These are phyloP conservation scores for Dioscorea alata DNA, from an alignment of 106 monocot species.

Conservation along the genomic window DNA sequence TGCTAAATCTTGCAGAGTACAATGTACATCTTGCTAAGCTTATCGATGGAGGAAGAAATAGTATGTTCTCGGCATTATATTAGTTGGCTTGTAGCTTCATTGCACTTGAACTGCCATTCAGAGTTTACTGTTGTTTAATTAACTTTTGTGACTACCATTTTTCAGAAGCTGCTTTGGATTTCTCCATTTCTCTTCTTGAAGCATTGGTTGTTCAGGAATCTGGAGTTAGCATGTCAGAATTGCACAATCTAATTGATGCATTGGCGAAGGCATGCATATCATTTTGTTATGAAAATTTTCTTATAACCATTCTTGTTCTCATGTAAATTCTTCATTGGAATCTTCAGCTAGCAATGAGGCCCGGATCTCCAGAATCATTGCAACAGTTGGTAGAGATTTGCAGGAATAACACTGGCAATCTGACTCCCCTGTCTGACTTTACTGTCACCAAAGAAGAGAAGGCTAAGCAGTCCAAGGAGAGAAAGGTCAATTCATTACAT, in stretches of 20 bases:
- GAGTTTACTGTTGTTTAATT: too few relatives aligned
- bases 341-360: slow-evolving; percentile 71
- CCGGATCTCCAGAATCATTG: slow-evolving; percentile 52
- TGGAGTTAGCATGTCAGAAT: slow-evolving; percentile 56
- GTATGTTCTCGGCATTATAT: slow-evolving; percentile 36
- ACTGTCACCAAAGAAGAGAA: slow-evolving; percentile 70
- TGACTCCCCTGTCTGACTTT: slow-evolving; percentile 25
- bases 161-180: slow-evolving; percentile 81
- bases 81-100: background rate
- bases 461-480: slow-evolving; percentile 53
- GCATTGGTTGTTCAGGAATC: slow-evolving; percentile 62
- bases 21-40: slow-evolving; percentile 87
- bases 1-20: slow-evolving; percentile 89
- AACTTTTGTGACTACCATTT: background rate
- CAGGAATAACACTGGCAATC: slow-evolving; percentile 23
- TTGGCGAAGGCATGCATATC: slow-evolving; percentile 56
- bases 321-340: background rate
- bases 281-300: background rate
- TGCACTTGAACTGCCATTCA: too few relatives aligned
- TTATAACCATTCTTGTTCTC: too few relatives aligned
- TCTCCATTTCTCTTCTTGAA: slow-evolving; percentile 74
- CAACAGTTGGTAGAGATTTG: slow-evolving; percentile 74
- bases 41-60: slow-evolving; percentile 93
- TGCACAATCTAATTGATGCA: slow-evolving; percentile 75
- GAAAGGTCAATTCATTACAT: slow-evolving; percentile 32